A percentile compares a stretch with the other conserved stretches of the same genome.
These are phyloP conservation scores for Amniculicola lignicola DNA, from an alignment of 495 filamentous ascomycete species.

Conservation along the genomic window DNA sequence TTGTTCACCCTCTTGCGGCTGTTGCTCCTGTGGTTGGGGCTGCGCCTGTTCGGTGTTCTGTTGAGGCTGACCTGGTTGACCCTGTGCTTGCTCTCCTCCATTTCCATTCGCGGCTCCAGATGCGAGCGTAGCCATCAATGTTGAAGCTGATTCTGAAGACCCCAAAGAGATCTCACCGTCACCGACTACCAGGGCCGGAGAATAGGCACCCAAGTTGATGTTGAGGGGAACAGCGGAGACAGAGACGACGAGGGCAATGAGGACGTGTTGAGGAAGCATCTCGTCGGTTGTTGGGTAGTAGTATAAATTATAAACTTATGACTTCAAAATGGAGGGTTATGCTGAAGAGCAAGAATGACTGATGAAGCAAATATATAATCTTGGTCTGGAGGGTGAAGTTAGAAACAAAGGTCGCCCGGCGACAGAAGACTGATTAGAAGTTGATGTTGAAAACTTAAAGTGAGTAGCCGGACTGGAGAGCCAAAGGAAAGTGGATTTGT, in stretches of 20 bases:
- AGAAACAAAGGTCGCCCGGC: constrained; percentile 27
- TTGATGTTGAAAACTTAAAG: constrained; percentile 24
- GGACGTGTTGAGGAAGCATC: constrained; percentile 35
- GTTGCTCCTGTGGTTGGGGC: constrained; percentile 1
- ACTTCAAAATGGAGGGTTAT: constrained; percentile 7
- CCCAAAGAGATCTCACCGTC: constrained; percentile 56
- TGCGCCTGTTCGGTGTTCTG: constrained; percentile 4
- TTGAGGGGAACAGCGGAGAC: constrained; percentile 52
- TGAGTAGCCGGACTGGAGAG: constrained; percentile 30
- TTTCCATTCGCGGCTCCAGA: constrained; percentile 23
- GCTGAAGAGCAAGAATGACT: neutral
- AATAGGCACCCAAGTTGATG: constrained; percentile 60
- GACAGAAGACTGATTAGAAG: constrained; percentile 25
- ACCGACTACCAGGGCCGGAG: constrained; percentile 57
- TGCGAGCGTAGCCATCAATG: constrained; percentile 40
- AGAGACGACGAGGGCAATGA: constrained; percentile 27
- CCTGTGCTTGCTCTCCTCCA: neutral
- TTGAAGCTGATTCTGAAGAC: constrained; percentile 44
- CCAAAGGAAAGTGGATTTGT: constrained; percentile 11
- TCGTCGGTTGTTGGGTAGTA: constrained; percentile 14
- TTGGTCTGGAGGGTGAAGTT: constrained; percentile 11
- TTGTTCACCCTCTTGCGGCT: constrained; percentile 16
- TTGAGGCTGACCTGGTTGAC: constrained; percentile 21
- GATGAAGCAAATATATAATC: constrained; percentile 19
- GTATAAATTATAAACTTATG: constrained; percentile 22